Conservation (phyloP, 192 early-diverging fungal genomes). For the Coemansia sp. region DNA sequence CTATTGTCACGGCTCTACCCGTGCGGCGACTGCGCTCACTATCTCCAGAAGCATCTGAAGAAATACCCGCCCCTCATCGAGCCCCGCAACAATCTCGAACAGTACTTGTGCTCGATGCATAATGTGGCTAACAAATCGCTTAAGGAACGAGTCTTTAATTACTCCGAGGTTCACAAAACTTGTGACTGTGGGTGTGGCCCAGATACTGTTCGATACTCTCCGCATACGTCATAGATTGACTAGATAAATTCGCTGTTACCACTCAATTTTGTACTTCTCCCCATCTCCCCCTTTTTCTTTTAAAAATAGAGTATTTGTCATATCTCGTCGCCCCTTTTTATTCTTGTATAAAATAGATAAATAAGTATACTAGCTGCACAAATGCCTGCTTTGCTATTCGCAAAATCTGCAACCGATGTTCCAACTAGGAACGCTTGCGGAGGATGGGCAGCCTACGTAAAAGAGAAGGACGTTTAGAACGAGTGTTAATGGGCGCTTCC, state of each 20-base stretch:
- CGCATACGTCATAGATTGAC: constrained; percentile 5
- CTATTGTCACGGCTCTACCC: constrained; percentile 88
- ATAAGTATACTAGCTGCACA: too few species aligned
- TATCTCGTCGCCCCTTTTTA: too few species aligned
- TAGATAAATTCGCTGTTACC: not conserved
- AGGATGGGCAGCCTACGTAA: too few species aligned
- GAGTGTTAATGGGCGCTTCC: too few species aligned
- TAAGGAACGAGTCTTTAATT: constrained; percentile 80
- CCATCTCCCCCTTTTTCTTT: too few species aligned
- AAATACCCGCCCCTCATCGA: constrained; percentile 79
- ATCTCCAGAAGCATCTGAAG: constrained; percentile 78
- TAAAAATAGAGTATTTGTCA: too few species aligned
- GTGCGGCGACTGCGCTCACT: constrained; percentile 92
- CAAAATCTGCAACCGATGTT: too few species aligned
- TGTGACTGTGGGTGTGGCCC: constrained; percentile 87
- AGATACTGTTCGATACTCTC: constrained; percentile 45
- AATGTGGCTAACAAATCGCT: constrained; percentile 90
- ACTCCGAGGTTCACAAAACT: constrained; percentile 66
- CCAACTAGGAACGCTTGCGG: too few species aligned
- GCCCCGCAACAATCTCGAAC: constrained; percentile 67
- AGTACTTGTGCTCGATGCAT: constrained; percentile 88
- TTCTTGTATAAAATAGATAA: too few species aligned
- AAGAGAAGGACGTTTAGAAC: too few species aligned
- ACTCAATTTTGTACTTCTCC: too few species aligned
- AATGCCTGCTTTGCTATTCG: too few species aligned